Base-by-base conservation (phyloP, 768 basidiomycete genomes). In the Tylopilus felleus region DNA sequence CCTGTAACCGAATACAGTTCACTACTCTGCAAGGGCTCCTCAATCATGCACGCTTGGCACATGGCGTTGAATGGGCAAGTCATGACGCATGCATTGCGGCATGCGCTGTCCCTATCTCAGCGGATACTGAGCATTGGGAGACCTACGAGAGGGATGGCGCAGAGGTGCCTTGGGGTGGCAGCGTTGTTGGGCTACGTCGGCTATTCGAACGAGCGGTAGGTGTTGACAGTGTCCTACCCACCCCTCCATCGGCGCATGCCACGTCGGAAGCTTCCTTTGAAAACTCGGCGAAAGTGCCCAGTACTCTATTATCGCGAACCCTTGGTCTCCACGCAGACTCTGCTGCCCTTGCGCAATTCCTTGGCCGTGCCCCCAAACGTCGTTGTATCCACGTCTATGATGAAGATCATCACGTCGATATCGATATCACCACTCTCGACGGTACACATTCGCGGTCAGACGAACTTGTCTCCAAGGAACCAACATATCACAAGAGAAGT, bases 171-270 rank as follows among this genome's bases (percentile, higher is more conserved):
- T 71, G 65, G 63, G 61, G 64, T 31, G 68, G 62, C 5, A 73
- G 65, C 38, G 60, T 80, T n/a, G 77, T 77, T 16, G 77, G 80
- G 47, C 57, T 81, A 43, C 65, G 74, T 51, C 62, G 77, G 48
- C 51, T 82, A 44, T 81, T 81, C 47, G 78, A 81, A 58, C 71
- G 76, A 23, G 80, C 80, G 0, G 80, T 81, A 1, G 79, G 77
- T 27, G 66, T 67, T 9, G 69, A 70, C 3, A 60, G 58, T 6
- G 53, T 59, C 29, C 44, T 65, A 10, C 62, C 62, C 6, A 51
- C 53, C 9, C 35, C 51, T 38, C 43, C 56, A 7, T 47, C 48
- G 19, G 51, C 48, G 19, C 38, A 45, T n/a, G 9, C 21, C 14
- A 33, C 47, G 8, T 41, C 50, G 10, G 61, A 53, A 5, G 1